Conservation (phyloP, 2,329 filamentous ascomycete genomes). For the Cyanodermella asteris region DNA sequence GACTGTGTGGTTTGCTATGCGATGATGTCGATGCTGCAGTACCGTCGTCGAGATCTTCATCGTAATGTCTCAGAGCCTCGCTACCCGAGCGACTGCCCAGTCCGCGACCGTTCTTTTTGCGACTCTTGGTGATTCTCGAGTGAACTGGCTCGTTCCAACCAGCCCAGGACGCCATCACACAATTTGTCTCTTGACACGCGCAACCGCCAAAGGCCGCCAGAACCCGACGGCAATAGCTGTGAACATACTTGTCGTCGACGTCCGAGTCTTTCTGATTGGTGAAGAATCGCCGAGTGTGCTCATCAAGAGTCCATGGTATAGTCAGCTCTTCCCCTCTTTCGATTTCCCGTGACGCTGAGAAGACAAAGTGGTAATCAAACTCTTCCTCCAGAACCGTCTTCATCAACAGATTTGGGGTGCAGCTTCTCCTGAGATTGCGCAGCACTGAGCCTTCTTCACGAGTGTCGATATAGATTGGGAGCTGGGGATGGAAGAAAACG, state of each 20-base stretch:
- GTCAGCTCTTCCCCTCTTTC: slow-evolving; percentile 29
- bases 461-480: slow-evolving; percentile 86
- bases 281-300: slow-evolving; percentile 13
- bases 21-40: slow-evolving; percentile 35
- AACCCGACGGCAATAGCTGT: slow-evolving; percentile 24
- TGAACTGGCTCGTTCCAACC: slow-evolving; percentile 21
- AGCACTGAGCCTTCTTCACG: slow-evolving; percentile 66
- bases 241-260: slow-evolving; percentile 18
- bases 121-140: slow-evolving; percentile 16
- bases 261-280: slow-evolving; percentile 16
- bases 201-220: slow-evolving; percentile 27
- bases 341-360: slow-evolving; percentile 63
- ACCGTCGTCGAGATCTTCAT: slow-evolving; percentile 34
- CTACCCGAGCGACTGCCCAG: slow-evolving; percentile 38
- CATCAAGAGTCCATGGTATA: slow-evolving; percentile 18
- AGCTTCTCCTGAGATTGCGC: slow-evolving; percentile 81
- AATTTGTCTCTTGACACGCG: slow-evolving; percentile 18
- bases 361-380: slow-evolving; percentile 77
- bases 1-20: slow-evolving; percentile 33
- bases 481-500: slow-evolving; percentile 67
- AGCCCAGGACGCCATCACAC: slow-evolving; percentile 12
- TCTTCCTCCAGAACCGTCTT: slow-evolving; percentile 65
- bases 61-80: slow-evolving; percentile 28
- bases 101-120: slow-evolving; percentile 28
- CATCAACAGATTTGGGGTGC: slow-evolving; percentile 68